Percentiles rank a stretch among this genome's conserved stretches.
Conservation (phyloP, 1,284 basidiomycete genomes). For the Spongiforma sp. region DNA sequence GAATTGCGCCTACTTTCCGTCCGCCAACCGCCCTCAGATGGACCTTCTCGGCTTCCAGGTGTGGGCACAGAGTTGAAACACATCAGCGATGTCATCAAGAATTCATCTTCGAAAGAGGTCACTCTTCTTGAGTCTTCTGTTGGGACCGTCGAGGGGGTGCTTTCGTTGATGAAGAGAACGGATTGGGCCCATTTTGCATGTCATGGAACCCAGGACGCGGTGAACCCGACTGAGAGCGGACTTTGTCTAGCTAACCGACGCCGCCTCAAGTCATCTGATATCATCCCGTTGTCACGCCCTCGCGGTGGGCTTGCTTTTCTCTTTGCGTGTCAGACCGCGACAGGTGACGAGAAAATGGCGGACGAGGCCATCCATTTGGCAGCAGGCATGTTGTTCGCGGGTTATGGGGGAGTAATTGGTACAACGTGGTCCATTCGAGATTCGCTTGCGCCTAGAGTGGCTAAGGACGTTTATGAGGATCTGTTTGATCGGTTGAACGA, state of each 20-base stretch:
- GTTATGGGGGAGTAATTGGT: slow-evolving; percentile 5
- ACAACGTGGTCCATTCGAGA: slow-evolving; percentile 15
- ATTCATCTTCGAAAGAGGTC: not conserved
- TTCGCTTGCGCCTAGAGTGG: slow-evolving; percentile 5
- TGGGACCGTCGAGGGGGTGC: slow-evolving; percentile 4
- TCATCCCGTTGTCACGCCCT: not conserved
- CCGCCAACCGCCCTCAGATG: slow-evolving; percentile 3
- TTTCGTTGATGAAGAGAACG: slow-evolving; percentile 2
- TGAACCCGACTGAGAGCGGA: not conserved
- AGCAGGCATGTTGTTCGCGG: slow-evolving; percentile 7
- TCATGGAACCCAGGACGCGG: slow-evolving; percentile 7
- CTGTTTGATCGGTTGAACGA: not conserved
- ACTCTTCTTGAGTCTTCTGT: not conserved
- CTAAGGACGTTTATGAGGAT: slow-evolving; percentile 6
- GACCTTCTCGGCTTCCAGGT: slow-evolving; percentile 4
- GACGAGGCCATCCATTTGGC: slow-evolving; percentile 13
- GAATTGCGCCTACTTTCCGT: slow-evolving; percentile 1
- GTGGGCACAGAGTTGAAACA: slow-evolving; percentile 4
- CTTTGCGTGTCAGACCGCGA: slow-evolving; percentile 14
- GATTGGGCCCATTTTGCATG: slow-evolving; percentile 18
- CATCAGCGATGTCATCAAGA: not conserved
- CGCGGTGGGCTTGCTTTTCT: slow-evolving; percentile 10
- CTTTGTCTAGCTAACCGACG: slow-evolving; percentile 1
- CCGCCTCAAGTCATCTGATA: slow-evolving; percentile 3
- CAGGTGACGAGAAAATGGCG: not conserved